Conservation (phyloP, 1,284 basidiomycete species). For the Agaricales sp. region DNA sequence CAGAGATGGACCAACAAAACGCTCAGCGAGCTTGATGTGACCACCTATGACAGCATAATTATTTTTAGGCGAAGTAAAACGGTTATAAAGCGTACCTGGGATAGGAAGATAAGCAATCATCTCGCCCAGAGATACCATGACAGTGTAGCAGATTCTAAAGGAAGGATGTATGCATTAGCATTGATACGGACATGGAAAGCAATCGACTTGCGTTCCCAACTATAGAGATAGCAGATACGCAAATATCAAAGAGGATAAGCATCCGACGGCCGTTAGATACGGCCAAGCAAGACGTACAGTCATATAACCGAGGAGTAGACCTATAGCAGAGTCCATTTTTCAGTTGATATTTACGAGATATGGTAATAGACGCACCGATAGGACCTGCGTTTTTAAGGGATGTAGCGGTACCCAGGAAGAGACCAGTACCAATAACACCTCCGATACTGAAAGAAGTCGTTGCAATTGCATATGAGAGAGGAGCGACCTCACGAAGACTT, state of each 20-base stretch:
- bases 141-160: constrained; percentile 43
- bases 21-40: constrained; percentile 71
- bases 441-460: constrained; percentile 31
- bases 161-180: no score
- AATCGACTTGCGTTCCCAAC: no score
- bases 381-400: constrained; percentile 49
- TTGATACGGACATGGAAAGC: no score
- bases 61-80: not conserved
- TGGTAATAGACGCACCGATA: constrained; percentile 21
- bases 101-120: constrained; percentile 59
- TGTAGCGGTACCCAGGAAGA: constrained; percentile 53
- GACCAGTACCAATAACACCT: constrained; percentile 68
- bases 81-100: not conserved
- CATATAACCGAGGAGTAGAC: constrained; percentile 55
- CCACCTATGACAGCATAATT: constrained; percentile 52
- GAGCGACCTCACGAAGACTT: not conserved
- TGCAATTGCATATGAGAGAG: not conserved
- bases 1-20: constrained; percentile 73
- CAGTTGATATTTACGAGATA: not conserved
- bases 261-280: no score
- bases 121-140: constrained; percentile 44
- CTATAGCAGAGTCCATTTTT: constrained; percentile 18
- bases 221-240: no score
- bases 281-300: constrained; percentile 26
- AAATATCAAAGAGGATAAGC: no score